Evolutionary conservation across 2,329 filamentous ascomycete genomes (phyloP).

Genomic region (Harringtonia lauricola): DNA sequence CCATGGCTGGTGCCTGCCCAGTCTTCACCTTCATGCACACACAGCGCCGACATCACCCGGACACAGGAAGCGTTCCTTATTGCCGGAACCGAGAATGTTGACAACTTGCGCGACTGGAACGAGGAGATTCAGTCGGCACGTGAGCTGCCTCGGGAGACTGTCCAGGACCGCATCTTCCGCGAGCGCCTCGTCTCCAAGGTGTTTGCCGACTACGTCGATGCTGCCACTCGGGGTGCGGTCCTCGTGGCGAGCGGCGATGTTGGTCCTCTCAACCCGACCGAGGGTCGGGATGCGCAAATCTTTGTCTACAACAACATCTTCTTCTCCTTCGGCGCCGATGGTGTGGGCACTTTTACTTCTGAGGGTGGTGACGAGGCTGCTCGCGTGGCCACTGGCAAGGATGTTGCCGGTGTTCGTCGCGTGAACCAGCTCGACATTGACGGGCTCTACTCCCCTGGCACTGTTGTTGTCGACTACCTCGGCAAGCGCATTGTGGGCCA

Average conservation of each 20-base stretch:
- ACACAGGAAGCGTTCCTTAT: conserved; percentile 90
- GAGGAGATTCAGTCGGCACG: conserved; percentile 97
- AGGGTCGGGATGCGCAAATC: conserved; percentile 86
- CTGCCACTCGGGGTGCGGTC: conserved; percentile 82
- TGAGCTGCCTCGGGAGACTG: conserved; percentile 84
- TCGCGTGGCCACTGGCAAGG: conserved; percentile 90
- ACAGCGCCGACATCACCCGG: conserved; percentile 74
- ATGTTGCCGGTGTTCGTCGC: conserved; percentile 84
- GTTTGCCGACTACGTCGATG: conserved; percentile 95
- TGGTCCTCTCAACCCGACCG: conserved; percentile 86
- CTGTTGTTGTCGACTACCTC: conserved; percentile 91
- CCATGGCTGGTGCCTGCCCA: conserved; percentile 79
- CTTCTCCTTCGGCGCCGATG: conserved; percentile 96
- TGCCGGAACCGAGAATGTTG: conserved; percentile 82
- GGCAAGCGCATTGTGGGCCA: conserved; percentile 96
- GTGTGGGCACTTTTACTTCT: conserved; percentile 90
- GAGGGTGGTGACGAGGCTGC: conserved; percentile 96
- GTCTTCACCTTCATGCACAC: conserved; percentile 52
- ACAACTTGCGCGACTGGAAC: conserved; percentile 95
- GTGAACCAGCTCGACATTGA: conserved; percentile 97
- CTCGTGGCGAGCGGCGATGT: conserved; percentile 89
- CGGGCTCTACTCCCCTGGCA: conserved; percentile 88
- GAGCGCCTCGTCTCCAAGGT: conserved; percentile 91
- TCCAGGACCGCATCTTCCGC: conserved; percentile 92
- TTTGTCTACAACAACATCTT: conserved; percentile 99